These are phyloP conservation scores for Domatiomyces globalis DNA, from an alignment of 2,329 filamentous ascomycete species.

Conservation along the genomic window DNA sequence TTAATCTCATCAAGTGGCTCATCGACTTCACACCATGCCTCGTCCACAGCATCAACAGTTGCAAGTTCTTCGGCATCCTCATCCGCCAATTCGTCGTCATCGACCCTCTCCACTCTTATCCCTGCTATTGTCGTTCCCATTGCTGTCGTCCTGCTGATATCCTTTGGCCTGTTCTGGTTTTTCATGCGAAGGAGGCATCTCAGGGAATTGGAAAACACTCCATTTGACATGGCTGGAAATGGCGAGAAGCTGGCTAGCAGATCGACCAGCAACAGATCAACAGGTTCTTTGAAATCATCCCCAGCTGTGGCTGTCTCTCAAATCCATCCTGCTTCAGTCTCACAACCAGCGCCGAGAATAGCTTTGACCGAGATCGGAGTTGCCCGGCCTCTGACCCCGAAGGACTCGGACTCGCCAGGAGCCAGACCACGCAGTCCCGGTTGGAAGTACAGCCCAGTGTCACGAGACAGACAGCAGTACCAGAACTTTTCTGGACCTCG, in stretches of 20 bases:
- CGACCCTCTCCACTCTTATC: conserved; percentile 12
- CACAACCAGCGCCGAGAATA: conserved; percentile 8
- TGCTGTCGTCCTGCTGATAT: conserved; percentile 12
- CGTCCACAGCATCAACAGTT: conserved; percentile 25
- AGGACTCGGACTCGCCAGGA: conserved; percentile 3
- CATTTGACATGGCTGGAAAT: conserved; percentile 18
- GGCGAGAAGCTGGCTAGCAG: conserved; percentile 15
- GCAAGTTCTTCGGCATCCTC: conserved; percentile 25
- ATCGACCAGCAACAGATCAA: conserved; percentile 14
- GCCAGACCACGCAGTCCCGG: background rate
- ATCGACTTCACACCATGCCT: conserved; percentile 25
- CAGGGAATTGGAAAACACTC: conserved; percentile 12
- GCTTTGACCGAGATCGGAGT: conserved; percentile 13
- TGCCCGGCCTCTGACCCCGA: conserved; percentile 10
- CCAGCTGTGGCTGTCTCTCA: conserved; percentile 6
- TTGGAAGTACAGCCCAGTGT: background rate
- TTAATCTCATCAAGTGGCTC: background rate
- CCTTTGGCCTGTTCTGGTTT: conserved; percentile 17
- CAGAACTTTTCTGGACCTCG: conserved; percentile 12
- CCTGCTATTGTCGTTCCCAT: conserved; percentile 17
- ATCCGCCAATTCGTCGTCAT: conserved; percentile 23
- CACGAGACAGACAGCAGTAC: conserved; percentile 5
- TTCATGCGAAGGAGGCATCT: conserved; percentile 15
- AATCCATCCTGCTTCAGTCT: conserved; percentile 6
- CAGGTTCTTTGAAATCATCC: conserved; percentile 8